phyloP scores from a whole-genome alignment of 1,284 basidiomycete genomes.

The Agaricales sp. region DNA sequence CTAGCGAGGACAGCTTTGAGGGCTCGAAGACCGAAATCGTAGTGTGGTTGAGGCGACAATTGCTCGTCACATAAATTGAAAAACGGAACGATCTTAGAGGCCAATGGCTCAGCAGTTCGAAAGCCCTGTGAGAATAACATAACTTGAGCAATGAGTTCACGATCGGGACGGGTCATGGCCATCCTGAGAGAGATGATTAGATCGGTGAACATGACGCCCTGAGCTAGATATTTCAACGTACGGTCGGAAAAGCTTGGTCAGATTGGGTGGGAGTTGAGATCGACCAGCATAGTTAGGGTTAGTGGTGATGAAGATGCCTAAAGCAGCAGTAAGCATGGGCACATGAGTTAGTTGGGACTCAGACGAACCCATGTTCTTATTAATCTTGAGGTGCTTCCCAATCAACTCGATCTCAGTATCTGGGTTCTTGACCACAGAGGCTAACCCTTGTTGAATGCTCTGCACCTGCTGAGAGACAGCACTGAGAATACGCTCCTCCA shows the following conservation, averaged over 20 bases:
- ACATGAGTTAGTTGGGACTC: slow-evolving; percentile 1
- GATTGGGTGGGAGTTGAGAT: slow-evolving; percentile 92
- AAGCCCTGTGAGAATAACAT: slow-evolving; percentile 99
- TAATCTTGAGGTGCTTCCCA: slow-evolving; percentile 89
- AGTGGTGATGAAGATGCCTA: slow-evolving; percentile 93
- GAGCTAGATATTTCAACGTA: slow-evolving; percentile 27
- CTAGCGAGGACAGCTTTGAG: slow-evolving; percentile 95
- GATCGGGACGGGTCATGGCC: slow-evolving; percentile 98
- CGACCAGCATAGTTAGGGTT: slow-evolving; percentile 98
- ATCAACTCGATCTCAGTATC: slow-evolving; percentile 92
- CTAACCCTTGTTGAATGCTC: slow-evolving; percentile 94
- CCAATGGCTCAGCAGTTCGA: slow-evolving; percentile 91
- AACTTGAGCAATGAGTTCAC: slow-evolving; percentile 97
- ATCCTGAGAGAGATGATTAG: slow-evolving; percentile 47
- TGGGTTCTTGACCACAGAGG: slow-evolving; percentile 69
- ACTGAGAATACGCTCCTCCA: slow-evolving; percentile 95
- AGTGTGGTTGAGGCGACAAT: slow-evolving; percentile 94
- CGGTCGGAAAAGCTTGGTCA: slow-evolving; percentile 93
- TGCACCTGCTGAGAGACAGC: slow-evolving; percentile 99
- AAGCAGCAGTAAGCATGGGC: slow-evolving; percentile 8
- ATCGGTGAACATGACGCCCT: slow-evolving; percentile 4
- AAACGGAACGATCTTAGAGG: slow-evolving; percentile 97
- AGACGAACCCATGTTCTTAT: slow-evolving; percentile 76
- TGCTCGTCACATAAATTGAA: slow-evolving; percentile 98
- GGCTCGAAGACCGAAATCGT: slow-evolving; percentile 98